A percentile compares a stretch with the other conserved stretches of the same genome.
phyloP scores from a whole-genome alignment of 2,329 filamentous ascomycete species.

The Lecanicillium sp. region DNA sequence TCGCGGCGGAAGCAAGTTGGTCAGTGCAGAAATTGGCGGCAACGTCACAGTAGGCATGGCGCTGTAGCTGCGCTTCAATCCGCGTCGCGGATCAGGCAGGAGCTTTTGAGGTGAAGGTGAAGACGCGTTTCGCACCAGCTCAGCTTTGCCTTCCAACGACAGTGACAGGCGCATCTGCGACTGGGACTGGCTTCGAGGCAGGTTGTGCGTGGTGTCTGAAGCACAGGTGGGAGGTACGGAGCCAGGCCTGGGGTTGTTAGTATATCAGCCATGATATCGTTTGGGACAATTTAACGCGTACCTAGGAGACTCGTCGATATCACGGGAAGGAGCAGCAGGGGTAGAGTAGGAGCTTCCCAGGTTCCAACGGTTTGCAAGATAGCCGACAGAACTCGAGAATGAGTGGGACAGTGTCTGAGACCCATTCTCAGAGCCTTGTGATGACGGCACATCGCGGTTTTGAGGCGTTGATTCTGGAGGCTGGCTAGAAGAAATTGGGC shows the following conservation, averaged over 20 bases:
- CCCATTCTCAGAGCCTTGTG: conserved; percentile 19
- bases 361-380: conserved; percentile 52
- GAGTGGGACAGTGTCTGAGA: conserved; percentile 27
- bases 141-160: conserved; percentile 85
- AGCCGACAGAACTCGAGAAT: conserved; percentile 38
- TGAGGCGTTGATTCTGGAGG: conserved; percentile 15
- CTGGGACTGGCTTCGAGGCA: conserved; percentile 22
- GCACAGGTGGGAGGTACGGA: conserved; percentile 36
- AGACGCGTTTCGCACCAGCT: conserved; percentile 49
- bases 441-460: conserved; percentile 18
- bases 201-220: conserved; percentile 31
- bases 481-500: neutral
- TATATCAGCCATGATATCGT: neutral
- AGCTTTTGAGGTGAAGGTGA: conserved; percentile 54
- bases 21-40: conserved; percentile 47
- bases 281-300: conserved; percentile 21
- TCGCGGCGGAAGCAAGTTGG: conserved; percentile 44
- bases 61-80: conserved; percentile 64
- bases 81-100: conserved; percentile 39
- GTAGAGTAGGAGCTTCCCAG: conserved; percentile 42
- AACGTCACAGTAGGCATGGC: conserved; percentile 52
- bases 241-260: conserved; percentile 27
- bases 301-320: conserved; percentile 37
- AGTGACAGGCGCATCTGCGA: conserved; percentile 69
- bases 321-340: conserved; percentile 31